Conservation (phyloP, 345 rosid species). For the Excoecaria cochinchinensis region DNA sequence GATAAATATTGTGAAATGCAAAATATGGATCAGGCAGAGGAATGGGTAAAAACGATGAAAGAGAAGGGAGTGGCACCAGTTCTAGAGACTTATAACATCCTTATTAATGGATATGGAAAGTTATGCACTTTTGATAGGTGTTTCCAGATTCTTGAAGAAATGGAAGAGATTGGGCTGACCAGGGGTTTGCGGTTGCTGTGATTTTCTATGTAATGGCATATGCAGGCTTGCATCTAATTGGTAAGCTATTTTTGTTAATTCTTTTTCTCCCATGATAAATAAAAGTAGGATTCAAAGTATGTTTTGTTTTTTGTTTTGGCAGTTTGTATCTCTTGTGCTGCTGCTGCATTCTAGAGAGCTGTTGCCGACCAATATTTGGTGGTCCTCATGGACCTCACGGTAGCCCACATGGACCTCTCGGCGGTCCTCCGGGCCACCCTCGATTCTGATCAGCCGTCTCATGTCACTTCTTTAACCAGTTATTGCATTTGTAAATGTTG, state of each 20-base stretch:
- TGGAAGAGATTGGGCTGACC: conserved; percentile 57
- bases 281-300: too few relatives aligned
- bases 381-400: conserved; percentile 35
- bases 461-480: not conserved
- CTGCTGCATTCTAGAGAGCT: conserved; percentile 58
- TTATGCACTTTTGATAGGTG: conserved; percentile 57
- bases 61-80: conserved; percentile 56
- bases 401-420: conserved; percentile 2
- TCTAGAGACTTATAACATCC: conserved; percentile 57
- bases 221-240: conserved; percentile 46
- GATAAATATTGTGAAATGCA: conserved; percentile 52
- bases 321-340: conserved; percentile 56
- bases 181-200: conserved; percentile 42
- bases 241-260: conserved; percentile 10
- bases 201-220: conserved; percentile 43
- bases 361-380: conserved; percentile 54
- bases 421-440: conserved; percentile 19
- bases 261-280: not conserved
- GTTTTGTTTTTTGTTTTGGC: not conserved
- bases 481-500: not conserved
- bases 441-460: conserved; percentile 18
- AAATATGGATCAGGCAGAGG: conserved; percentile 60
- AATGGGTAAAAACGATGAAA: conserved; percentile 61
- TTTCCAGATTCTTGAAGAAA: conserved; percentile 67
- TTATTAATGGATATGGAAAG: conserved; percentile 72